These are phyloP conservation scores for Boletus eberwhitei DNA, from an alignment of 768 basidiomycete species.

Conservation along the genomic window DNA sequence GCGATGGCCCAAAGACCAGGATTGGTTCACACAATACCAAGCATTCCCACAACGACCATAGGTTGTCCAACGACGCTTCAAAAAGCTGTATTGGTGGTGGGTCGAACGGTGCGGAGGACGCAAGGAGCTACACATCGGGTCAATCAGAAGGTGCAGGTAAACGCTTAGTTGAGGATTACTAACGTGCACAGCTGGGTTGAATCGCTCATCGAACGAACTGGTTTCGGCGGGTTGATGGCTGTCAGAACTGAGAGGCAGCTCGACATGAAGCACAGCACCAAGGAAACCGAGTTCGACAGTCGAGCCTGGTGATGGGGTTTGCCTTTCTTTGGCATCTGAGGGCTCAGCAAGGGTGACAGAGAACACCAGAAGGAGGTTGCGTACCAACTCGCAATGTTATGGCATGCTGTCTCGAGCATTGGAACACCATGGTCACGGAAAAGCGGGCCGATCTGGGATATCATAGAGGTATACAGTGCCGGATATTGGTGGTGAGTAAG, in stretches of 20 bases:
- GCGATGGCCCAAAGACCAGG: conserved; percentile 74
- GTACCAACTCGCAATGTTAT: conserved; percentile 84
- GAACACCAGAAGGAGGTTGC: conserved; percentile 20
- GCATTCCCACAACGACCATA: conserved; percentile 94
- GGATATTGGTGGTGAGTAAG: conserved; percentile 79
- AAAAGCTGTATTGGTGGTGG: conserved; percentile 60
- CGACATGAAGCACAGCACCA: conserved; percentile 68
- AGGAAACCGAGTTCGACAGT: conserved; percentile 81
- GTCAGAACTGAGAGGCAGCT: conserved; percentile 65
- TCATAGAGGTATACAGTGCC: conserved; percentile 71
- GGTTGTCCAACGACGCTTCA: conserved; percentile 58
- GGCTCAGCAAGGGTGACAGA: conserved; percentile 7
- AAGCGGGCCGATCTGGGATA: conserved; percentile 67
- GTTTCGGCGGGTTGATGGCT: conserved; percentile 69
- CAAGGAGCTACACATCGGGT: conserved; percentile 53
- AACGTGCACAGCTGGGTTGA: conserved; percentile 53
- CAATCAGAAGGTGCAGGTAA: background rate
- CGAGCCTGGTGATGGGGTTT: conserved; percentile 60
- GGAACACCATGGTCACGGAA: conserved; percentile 70
- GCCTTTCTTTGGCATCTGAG: conserved; percentile 61
- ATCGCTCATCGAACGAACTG: conserved; percentile 47
- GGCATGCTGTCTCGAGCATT: conserved; percentile 83
- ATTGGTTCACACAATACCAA: conserved; percentile 88
- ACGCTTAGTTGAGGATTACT: background rate
- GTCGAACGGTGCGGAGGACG: conserved; percentile 55